These are phyloP conservation scores for Chamaecyparis obtusa DNA, from an alignment of 75 land plant genomes.

Conservation along the genomic window DNA sequence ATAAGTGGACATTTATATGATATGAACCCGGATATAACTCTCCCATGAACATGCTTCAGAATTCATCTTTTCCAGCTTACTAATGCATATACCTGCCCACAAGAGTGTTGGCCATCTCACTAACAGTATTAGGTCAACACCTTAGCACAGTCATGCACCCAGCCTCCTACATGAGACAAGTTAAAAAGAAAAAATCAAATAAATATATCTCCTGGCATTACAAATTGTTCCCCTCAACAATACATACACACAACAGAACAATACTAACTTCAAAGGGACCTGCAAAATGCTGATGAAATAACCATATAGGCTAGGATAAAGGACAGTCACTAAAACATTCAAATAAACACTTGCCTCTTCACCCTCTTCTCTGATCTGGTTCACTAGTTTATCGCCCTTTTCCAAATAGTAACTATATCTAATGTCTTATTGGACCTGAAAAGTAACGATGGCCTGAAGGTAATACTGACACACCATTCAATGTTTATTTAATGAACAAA, in stretches of 20 bases:
- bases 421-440: neutral
- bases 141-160: neutral
- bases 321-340: neutral
- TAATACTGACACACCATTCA: neutral
- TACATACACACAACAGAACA: neutral
- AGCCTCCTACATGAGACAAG: neutral
- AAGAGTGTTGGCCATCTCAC: neutral
- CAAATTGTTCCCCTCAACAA: neutral
- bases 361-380: neutral
- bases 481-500: too few relatives aligned
- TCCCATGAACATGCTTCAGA: neutral
- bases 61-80: neutral
- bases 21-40: neutral
- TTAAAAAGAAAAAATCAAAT: too few relatives aligned
- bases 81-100: neutral
- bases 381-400: neutral
- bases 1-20: neutral
- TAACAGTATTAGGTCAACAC: neutral
- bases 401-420: neutral
- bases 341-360: neutral
- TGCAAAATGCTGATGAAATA: neutral
- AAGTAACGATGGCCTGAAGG: neutral
- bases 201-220: neutral
- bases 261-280: neutral
- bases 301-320: neutral